These are phyloP conservation scores for Circinella minor DNA, from an alignment of 371 early-diverging fungal species.

Conservation along the genomic window DNA sequence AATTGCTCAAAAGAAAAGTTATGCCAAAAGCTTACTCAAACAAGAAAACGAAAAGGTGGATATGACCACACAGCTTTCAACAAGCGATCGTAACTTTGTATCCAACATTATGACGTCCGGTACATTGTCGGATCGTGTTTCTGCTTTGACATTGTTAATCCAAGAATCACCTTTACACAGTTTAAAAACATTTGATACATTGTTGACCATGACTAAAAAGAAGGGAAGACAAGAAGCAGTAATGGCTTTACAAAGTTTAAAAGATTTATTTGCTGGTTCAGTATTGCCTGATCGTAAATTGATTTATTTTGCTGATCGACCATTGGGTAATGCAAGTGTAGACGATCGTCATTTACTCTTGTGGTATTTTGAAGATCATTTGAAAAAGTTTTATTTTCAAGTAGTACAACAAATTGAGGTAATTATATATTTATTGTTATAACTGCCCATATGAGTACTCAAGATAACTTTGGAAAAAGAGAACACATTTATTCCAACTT, in stretches of 20 bases:
- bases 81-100: constrained; percentile 86
- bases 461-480: no score
- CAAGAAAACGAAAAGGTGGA: constrained; percentile 75
- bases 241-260: constrained; percentile 85
- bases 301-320: constrained; percentile 88
- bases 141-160: constrained; percentile 89
- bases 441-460: no score
- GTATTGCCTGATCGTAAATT: constrained; percentile 87
- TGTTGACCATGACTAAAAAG: constrained; percentile 87
- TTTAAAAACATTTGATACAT: constrained; percentile 75
- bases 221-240: constrained; percentile 88
- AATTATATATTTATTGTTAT: constrained; percentile 6
- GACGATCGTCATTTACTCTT: constrained; percentile 74
- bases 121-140: constrained; percentile 91
- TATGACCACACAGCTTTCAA: constrained; percentile 57
- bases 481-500: not conserved
- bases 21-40: constrained; percentile 70
- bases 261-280: constrained; percentile 84
- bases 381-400: constrained; percentile 90
- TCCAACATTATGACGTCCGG: constrained; percentile 88
- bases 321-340: constrained; percentile 63
- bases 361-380: constrained; percentile 93
- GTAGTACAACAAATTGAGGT: constrained; percentile 84
- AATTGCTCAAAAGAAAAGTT: constrained; percentile 48
- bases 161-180: constrained; percentile 93